A percentile compares a stretch with the other conserved stretches of the same genome.
Conservation (phyloP, 1,139 yeast genomes). For the Nakaseomyces sp. region DNA sequence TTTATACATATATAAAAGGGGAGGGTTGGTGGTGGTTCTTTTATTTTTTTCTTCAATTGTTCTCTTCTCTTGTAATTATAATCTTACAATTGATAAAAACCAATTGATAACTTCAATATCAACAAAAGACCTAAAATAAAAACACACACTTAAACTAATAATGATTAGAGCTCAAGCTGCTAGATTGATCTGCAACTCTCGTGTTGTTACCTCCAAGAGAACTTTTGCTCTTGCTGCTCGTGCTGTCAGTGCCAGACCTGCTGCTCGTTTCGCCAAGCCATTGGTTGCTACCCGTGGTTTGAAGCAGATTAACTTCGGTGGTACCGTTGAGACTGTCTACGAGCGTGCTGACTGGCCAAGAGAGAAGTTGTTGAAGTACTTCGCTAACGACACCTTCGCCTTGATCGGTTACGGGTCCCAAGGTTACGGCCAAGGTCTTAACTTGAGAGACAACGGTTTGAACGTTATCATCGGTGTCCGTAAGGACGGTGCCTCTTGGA, state of each 20-base stretch:
- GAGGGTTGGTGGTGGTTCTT: too few species aligned
- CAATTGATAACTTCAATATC: not conserved
- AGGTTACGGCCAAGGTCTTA: constrained; percentile 99
- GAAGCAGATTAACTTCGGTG: constrained; percentile 95
- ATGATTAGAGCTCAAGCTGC: constrained; percentile 32
- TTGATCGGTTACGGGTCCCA: constrained; percentile 99
- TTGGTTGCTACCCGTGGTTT: constrained; percentile 61
- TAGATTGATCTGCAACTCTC: constrained; percentile 32
- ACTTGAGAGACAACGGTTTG: constrained; percentile 97
- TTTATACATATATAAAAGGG: too few species aligned
- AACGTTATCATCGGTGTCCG: constrained; percentile 98
- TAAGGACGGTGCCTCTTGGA: constrained; percentile 98
- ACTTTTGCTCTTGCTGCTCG: constrained; percentile 42
- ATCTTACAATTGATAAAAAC: too few species aligned
- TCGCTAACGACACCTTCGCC: constrained; percentile 96
- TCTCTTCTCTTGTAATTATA: too few species aligned
- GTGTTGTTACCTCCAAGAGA: constrained; percentile 48
- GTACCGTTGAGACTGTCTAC: constrained; percentile 89
- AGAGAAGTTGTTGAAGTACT: constrained; percentile 90
- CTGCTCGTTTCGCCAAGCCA: constrained; percentile 28
- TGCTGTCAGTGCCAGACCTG: constrained; percentile 42
- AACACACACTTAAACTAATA: constrained; percentile 1
- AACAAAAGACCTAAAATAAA: not conserved
- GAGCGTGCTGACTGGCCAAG: constrained; percentile 99
- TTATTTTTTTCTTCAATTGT: too few species aligned